Evolutionary conservation across 306 rosid species (phyloP), one percentile per base, ranked within the genome.

Genomic region (Trifolium dubium): DNA sequence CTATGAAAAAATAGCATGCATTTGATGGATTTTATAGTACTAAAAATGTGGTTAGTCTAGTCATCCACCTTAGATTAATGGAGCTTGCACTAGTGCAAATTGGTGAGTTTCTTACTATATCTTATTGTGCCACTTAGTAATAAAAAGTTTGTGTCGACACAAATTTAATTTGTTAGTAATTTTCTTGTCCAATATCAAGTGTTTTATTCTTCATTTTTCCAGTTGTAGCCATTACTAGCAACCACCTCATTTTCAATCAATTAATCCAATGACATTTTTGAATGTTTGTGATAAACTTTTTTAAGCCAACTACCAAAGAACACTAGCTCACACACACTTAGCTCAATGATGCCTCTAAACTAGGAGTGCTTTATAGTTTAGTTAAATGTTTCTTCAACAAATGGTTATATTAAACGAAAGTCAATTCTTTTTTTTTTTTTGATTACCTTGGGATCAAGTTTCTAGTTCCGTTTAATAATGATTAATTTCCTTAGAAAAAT

Each of bases 11-110:
- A 58, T 29, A 11, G 3, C 11, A 15, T 49, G 65, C 17, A 32
- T 69, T 19, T 15, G 23, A 67, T 29, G 77, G 80, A 0, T 77
- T 83, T 88, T 84, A 86, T 84, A 84, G 17, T 49, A 53, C 29
- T 72, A 5, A 74, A 37, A 71, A 73, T 75, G 87, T 81, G 87
- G 17, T 40, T 69, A 59, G 78, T 59, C 79, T 14, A 77, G 63
- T 82, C 84, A 80, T 23, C 82, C 84, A 83, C 75, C 62, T 58
- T 1, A 7, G 62, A 43, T 40, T 77, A 86, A 73, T 88, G 96
- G 89, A 82, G 51, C 50, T 59, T 67, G 91, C 91, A 90, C 88
- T 86, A 77, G 28, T 71, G 54, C 37, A 72, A 76, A 11, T 41
- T 37, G 61, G 4, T 47, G 18, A 37, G 46, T 72, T 73, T 73